Evolutionary conservation across 202 grass and related monocot species (phyloP).

Genomic region (Setaria viridis): DNA sequence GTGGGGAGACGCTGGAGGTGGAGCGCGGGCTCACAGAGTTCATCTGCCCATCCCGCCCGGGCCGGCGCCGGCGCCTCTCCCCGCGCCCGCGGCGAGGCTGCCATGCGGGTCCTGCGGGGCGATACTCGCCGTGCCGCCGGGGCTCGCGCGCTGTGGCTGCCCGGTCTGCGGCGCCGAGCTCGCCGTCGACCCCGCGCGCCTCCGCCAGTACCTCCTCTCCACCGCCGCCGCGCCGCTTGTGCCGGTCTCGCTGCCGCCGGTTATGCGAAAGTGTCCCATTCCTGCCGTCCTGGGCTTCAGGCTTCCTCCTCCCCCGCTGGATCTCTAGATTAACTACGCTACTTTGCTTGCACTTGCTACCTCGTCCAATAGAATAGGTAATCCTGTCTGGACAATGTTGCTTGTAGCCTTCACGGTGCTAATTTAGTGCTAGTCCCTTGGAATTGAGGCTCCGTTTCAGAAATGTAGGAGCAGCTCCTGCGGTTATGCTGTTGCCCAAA

Average conservation of each 20-base stretch:
- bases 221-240: conserved; percentile 19
- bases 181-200: conserved; percentile 39
- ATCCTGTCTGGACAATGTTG: background rate
- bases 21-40: conserved; percentile 59
- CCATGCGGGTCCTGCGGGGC: conserved; percentile 42
- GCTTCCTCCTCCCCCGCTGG: background rate
- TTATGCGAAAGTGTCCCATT: background rate
- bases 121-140: conserved; percentile 46
- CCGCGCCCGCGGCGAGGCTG: background rate
- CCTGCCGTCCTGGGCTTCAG: too few relatives aligned
- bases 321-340: background rate
- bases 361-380: background rate
- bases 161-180: conserved; percentile 53
- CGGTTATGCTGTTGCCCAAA: background rate
- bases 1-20: conserved; percentile 59
- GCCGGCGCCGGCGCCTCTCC: background rate
- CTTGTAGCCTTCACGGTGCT: background rate
- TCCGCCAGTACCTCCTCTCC: conserved; percentile 43
- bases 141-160: conserved; percentile 40
- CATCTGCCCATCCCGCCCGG: conserved; percentile 19
- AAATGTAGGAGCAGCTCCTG: background rate
- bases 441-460: background rate
- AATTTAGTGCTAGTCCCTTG: background rate
- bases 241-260: conserved; percentile 15
- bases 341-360: background rate